Base-by-base conservation (phyloP, 2,329 filamentous ascomycete species). In the Fusarium multiceps region DNA sequence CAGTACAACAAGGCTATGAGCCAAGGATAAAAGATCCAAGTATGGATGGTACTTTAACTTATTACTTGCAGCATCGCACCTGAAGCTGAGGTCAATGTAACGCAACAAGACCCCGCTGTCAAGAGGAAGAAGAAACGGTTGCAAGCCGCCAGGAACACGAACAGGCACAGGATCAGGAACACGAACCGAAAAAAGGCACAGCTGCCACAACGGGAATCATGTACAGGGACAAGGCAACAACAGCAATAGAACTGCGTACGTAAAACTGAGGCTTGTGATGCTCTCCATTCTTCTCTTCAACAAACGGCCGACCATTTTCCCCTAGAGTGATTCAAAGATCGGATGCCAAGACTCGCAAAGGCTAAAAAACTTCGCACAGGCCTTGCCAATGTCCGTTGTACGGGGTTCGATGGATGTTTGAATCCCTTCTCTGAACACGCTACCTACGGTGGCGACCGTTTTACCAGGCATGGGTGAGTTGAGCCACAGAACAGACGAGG, bases 51-150 rank as follows among this genome's bases (percentile, higher is more conserved):
- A 28, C 34, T 20, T 41, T 51, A 16, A 37, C 23, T 55, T 56
- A 50, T 56, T 56, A 40, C 30, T 21, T 57, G 54, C 30, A 49
- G 59, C 50, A 61, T 53, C 54, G 71, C 65, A 74, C 72, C 73
- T 75, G 73, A 75, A 75, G 73, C 73, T 75, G 73, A 75, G 53
- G 73, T 75, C 37, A 68, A 74, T 75, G 73, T 69, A 75, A 75
- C 73, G 57, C 65, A 59, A 71, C 60, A 66, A 18, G 55, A 66
- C 63, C 68, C 72, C 71, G 70, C 61, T 55, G 64, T 63, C 28
- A 45, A 57, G 55, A 47, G n/a, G 10, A 28, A 50, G 30, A 37
- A 30, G 23, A 64, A 65, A 50, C 55, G 56, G 54, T 32, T 56
- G 55, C 54, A 54, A 59, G 55, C 64, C 63, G 56, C 51, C 55